Percentiles rank a stretch among this genome's conserved stretches.
These are phyloP conservation scores for Lentinula aciculospora DNA, from an alignment of 768 basidiomycete species.

Conservation along the genomic window DNA sequence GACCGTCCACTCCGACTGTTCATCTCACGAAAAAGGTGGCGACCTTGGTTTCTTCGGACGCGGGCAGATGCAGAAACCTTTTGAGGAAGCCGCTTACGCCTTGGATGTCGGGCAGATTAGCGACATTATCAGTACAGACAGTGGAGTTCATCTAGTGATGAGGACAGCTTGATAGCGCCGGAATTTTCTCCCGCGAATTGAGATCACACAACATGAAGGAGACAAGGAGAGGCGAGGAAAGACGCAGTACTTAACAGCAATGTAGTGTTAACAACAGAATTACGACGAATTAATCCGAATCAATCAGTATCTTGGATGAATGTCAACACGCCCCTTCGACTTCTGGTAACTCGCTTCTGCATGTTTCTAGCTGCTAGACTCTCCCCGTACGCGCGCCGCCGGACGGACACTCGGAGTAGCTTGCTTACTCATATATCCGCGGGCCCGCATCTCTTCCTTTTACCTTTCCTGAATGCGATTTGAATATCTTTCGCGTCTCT, in stretches of 20 bases:
- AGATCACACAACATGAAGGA: neutral
- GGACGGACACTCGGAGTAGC: too few relatives aligned
- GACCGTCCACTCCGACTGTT: slow-evolving; percentile 77
- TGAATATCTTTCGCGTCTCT: neutral
- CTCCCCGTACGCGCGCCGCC: too few relatives aligned
- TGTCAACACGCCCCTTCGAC: too few relatives aligned
- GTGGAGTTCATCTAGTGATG: slow-evolving; percentile 91
- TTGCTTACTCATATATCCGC: too few relatives aligned
- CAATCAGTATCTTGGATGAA: too few relatives aligned
- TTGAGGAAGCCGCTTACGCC: slow-evolving; percentile 82
- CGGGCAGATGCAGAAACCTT: slow-evolving; percentile 96
- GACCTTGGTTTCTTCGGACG: slow-evolving; percentile 85
- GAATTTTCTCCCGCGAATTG: too few relatives aligned
- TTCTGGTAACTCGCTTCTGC: too few relatives aligned
- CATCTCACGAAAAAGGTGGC: slow-evolving; percentile 74
- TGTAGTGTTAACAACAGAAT: neutral
- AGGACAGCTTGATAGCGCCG: slow-evolving; percentile 58
- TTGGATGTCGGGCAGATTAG: slow-evolving; percentile 74
- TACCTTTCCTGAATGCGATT: neutral
- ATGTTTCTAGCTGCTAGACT: too few relatives aligned
- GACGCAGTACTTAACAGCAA: neutral
- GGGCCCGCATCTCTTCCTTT: too few relatives aligned
- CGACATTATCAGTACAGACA: slow-evolving; percentile 82
- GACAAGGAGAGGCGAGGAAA: neutral
- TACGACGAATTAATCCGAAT: neutral